A percentile compares a stretch with the other conserved stretches of the same genome.
Conservation (phyloP, 2,329 filamentous ascomycete genomes). For the Coniochaeta sp. region DNA sequence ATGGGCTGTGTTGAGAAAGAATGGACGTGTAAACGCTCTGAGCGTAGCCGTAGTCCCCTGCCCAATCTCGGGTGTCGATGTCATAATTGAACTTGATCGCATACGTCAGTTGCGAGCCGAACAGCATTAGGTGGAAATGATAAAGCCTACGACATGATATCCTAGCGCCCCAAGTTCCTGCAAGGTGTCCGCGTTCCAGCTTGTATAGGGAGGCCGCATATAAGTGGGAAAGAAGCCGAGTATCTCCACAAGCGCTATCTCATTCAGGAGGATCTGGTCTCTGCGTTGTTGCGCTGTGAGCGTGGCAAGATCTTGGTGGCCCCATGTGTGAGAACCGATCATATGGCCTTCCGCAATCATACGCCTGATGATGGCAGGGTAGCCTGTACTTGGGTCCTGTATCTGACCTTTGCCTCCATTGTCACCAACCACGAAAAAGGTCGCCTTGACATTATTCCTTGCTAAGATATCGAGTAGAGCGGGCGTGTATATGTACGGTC, state of each 20-base stretch:
- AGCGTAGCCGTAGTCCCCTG: constrained; percentile 17
- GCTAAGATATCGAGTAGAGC: constrained; percentile 26
- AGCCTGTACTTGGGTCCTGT: constrained; percentile 22
- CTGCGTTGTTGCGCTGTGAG: constrained; percentile 17
- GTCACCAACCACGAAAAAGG: constrained; percentile 27
- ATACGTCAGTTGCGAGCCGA: neutral
- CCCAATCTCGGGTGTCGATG: constrained; percentile 22
- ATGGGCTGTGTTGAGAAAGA: constrained; percentile 9
- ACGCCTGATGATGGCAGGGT: constrained; percentile 28
- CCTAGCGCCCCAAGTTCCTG: constrained; percentile 19
- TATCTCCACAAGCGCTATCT: constrained; percentile 27
- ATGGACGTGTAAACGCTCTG: constrained; percentile 11
- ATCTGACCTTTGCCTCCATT: constrained; percentile 26
- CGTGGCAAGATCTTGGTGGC: constrained; percentile 26
- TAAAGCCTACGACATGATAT: constrained; percentile 20
- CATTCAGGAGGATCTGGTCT: constrained; percentile 28
- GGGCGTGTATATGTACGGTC: constrained; percentile 24
- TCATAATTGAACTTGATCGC: constrained; percentile 16
- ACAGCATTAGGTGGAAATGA: neutral
- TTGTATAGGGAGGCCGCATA: constrained; percentile 29
- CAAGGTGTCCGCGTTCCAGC: constrained; percentile 15
- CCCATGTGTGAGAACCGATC: constrained; percentile 32
- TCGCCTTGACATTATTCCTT: constrained; percentile 21
- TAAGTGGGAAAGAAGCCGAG: constrained; percentile 32
- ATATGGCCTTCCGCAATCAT: constrained; percentile 31